Percentiles rank a stretch among this genome's conserved stretches.
Evolutionary conservation across 345 rosid species (phyloP).

Genomic region (Dimocarpus longan): DNA sequence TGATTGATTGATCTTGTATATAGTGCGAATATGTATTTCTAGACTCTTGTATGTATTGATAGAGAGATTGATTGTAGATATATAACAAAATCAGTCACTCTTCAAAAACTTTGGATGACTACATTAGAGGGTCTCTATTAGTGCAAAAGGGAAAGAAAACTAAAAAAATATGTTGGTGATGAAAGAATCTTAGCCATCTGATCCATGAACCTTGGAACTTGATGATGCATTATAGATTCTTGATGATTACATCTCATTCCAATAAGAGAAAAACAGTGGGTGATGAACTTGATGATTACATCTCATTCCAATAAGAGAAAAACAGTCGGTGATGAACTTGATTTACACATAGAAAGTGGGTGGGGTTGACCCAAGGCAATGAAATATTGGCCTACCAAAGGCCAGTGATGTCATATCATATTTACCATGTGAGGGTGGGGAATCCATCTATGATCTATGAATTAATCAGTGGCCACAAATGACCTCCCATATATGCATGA

Average conservation of each 20-base stretch:
- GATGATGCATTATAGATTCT: slow-evolving; percentile 23
- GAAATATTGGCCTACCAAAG: no score
- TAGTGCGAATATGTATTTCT: no score
- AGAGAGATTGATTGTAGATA: no score
- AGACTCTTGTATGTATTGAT: no score
- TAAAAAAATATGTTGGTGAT: neutral
- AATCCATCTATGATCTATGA: no score
- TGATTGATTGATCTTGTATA: no score
- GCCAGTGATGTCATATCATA: slow-evolving; percentile 11
- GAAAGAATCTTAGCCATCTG: neutral
- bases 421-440: neutral
- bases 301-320: neutral
- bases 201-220: slow-evolving; percentile 18
- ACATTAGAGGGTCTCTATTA: no score
- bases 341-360: neutral
- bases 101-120: no score
- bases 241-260: neutral
- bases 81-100: no score
- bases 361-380: slow-evolving; percentile 2
- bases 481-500: neutral
- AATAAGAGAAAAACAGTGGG: slow-evolving; percentile 10
- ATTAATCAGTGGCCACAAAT: neutral
- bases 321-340: slow-evolving; percentile 19
- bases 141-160: no score
- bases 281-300: slow-evolving; percentile 10